These are phyloP conservation scores for Lepidopterella palustris DNA, from an alignment of 495 filamentous ascomycete species.

Conservation along the genomic window DNA sequence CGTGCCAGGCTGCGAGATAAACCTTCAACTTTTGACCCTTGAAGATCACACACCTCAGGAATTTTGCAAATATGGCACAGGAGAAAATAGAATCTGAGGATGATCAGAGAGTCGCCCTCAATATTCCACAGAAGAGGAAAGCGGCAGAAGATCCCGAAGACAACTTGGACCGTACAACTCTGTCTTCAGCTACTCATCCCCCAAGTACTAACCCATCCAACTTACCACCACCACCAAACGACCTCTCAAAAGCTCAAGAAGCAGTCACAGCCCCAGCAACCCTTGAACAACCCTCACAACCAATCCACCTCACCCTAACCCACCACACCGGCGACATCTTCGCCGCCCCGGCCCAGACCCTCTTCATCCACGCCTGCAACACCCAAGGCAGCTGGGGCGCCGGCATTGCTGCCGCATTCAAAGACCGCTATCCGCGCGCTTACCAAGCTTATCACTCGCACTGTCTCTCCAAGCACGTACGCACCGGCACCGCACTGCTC, in stretches of 20 bases:
- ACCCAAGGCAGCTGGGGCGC: conserved; percentile 33
- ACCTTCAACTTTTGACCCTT: too few relatives aligned
- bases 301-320: conserved; percentile 18
- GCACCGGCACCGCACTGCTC: conserved; percentile 33
- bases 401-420: conserved; percentile 38
- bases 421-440: conserved; percentile 32
- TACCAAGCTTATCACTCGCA: conserved; percentile 29
- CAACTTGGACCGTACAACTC: not conserved
- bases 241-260: not conserved
- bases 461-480: conserved; percentile 25
- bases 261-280: not conserved
- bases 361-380: conserved; percentile 41
- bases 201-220: not conserved
- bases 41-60: too few relatives aligned
- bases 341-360: conserved; percentile 30
- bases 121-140: not conserved
- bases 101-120: not conserved
- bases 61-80: too few relatives aligned
- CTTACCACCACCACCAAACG: not conserved
- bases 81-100: too few relatives aligned
- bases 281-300: not conserved
- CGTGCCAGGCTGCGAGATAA: too few relatives aligned
- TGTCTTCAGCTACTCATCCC: not conserved
- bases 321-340: conserved; percentile 36
- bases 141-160: not conserved